Evolutionary conservation across 768 basidiomycete species (phyloP), one percentile per base, ranked within the genome.

Genomic region (Boletus edulis): DNA sequence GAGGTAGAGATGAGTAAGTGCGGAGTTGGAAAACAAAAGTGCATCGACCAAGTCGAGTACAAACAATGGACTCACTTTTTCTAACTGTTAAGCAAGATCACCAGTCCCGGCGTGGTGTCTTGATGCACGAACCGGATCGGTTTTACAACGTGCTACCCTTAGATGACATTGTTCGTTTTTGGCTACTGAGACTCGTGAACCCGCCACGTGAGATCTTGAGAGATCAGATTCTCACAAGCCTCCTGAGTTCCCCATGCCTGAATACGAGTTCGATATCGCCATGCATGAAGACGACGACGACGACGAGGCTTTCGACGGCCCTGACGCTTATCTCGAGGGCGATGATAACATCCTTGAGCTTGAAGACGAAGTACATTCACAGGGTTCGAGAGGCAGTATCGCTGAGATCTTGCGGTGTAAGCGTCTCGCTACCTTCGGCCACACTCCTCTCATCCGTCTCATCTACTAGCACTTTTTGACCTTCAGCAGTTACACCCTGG

Each of bases 291-390:
- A 64, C 27, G 73, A 72, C 32, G 17, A 22, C 34, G 75, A 73
- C 20, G 72, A 70, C 8, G 71, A 69, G 32, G 70, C 54, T 17
- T 72, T 64, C 39, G 62, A 69, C 2, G 71, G 72, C n/a, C 72
- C 71, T 8, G 72, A 73, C 40, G 73, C 64, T 42, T 68, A 68
- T 44, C 55, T 71, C 18, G 73, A 73, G 10, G 72, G 63, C 38
- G 71, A 71, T 32, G 69, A 76, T 41, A 65, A 62, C 41, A 65
- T 70, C 32, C 66, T 73, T 27, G 74, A 74, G 18, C 64, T 76
- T 49, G 69, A 73, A 49, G 61, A 60, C 17, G 56, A 66, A 31
- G 66, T 41, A 14, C 57, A 31, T 8, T 8, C 40, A 17, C 60
- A 40, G 13, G 59, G 45, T 32, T 22, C 32, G 5, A 45, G 51